Evolutionary conservation across 345 rosid species (phyloP).

Genomic region (Combretum micranthum): DNA sequence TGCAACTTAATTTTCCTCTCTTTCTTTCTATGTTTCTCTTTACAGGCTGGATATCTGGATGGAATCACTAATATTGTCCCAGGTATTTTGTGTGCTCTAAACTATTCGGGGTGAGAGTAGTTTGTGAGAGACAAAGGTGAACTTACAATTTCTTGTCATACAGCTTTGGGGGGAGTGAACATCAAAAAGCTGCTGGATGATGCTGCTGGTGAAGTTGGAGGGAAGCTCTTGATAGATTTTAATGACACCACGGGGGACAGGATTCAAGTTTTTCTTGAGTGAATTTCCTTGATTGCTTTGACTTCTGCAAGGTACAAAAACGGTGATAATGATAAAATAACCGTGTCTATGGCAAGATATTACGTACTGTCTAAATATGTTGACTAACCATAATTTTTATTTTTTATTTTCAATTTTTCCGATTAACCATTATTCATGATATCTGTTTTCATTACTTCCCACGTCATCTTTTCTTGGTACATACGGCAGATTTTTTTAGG

Average conservation of each 20-base stretch:
- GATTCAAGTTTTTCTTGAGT: conserved; percentile 86
- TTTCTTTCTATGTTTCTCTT: not conserved
- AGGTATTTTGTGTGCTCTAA: conserved; percentile 31
- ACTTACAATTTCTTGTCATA: not conserved
- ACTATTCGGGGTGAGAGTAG: not conserved
- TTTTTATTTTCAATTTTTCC: too few relatives aligned
- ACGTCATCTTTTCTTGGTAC: too few relatives aligned
- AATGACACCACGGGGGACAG: conserved; percentile 73
- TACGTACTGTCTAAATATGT: too few relatives aligned
- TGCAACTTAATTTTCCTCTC: not conserved
- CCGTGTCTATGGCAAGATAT: not conserved
- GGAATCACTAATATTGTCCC: conserved; percentile 86
- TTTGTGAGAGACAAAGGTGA: not conserved
- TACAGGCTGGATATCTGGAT: conserved; percentile 86
- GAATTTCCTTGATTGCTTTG: not conserved
- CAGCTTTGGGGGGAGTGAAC: conserved; percentile 87
- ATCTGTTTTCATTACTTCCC: too few relatives aligned
- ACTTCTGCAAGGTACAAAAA: not conserved
- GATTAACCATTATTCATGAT: too few relatives aligned
- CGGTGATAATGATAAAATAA: not conserved
- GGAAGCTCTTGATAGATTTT: conserved; percentile 71
- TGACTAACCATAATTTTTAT: too few relatives aligned
- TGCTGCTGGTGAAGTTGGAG: conserved; percentile 72
- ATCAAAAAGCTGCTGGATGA: conserved; percentile 66
- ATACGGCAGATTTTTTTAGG: too few relatives aligned